Evolutionary conservation across 108 stramenopile genomes (phyloP), one percentile per base, ranked within the genome.

Genomic region (Conticribra weissflogii): DNA sequence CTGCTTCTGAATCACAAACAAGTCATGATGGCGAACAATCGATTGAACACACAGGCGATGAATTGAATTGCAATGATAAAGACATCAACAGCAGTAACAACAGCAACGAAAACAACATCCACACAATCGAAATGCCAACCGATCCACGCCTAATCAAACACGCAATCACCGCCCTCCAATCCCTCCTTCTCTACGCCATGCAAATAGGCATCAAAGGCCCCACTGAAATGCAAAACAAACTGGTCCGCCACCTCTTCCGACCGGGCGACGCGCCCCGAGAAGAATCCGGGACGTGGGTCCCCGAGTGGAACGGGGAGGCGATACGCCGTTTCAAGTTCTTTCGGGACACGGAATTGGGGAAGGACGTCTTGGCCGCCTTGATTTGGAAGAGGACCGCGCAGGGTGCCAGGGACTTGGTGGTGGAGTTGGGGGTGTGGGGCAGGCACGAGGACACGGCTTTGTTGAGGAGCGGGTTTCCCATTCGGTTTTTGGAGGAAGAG

Each of bases 401-500:
- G 55, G 87, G 91, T 41, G 91, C 91, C 0, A 85, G 75, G 59
- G 87, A 88, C 60, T 74, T 93, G 41, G 54, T 93, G 55, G 68
- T 88, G 0, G 63, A 66, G 8, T 36, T 93, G 59, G 84, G 87
- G 16, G 85, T 72, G 2, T 93, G 86, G 86, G 49, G 45, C 5
- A 44, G 24, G 17, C 80, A 87, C 63, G 88, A 88, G 60, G 83
- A 93, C 59, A 49, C 85, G 58, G 63, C 83, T 7, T 66, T 93
- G 53, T 57, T 93, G 57, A 83, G 88, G 41, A 88, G 87, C 65
- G 91, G 91, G 5, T 86, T 93, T 74, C 85, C 91, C 0, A 50
- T 85, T 5, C 61, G 78, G 12, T 92, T 89, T 69, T 69, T 68
- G 12, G 68, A 79, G 9, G 54, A 51, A 3, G 86, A 92, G 54